Evolutionary conservation across 257 asterid species (phyloP).

Genomic region (Orobanche coerulescens): DNA sequence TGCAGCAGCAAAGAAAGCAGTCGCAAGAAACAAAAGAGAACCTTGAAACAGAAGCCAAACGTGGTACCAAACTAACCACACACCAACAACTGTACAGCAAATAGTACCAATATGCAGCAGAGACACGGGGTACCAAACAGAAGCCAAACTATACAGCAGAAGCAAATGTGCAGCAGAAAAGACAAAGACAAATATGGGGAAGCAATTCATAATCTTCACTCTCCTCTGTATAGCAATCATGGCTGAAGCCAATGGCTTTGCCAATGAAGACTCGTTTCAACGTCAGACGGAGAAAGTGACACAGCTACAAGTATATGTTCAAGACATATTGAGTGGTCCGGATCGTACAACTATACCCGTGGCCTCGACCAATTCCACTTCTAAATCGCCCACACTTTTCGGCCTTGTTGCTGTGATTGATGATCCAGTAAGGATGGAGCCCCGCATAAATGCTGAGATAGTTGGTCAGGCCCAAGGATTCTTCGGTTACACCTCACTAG

Average conservation of each 20-base stretch:
- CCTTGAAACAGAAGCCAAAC: no score
- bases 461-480: slow-evolving; percentile 38
- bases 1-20: no score
- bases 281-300: slow-evolving; percentile 16
- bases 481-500: slow-evolving; percentile 14
- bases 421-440: slow-evolving; percentile 24
- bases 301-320: slow-evolving; percentile 29
- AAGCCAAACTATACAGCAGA: no score
- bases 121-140: no score
- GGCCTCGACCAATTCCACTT: slow-evolving; percentile 19
- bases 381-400: slow-evolving; percentile 19
- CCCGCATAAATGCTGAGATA: slow-evolving; percentile 8
- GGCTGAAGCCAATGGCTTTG: neutral
- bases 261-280: neutral
- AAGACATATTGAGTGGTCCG: slow-evolving; percentile 20
- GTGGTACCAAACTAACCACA: no score
- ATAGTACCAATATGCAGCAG: no score
- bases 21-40: no score
- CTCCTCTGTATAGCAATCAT: neutral
- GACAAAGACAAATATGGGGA: neutral
- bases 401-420: slow-evolving; percentile 21
- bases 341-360: slow-evolving; percentile 9
- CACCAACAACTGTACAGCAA: no score
- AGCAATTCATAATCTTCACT: neutral
- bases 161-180: no score